phyloP scores from a whole-genome alignment of 257 asterid species.

The Solanum pennellii region DNA sequence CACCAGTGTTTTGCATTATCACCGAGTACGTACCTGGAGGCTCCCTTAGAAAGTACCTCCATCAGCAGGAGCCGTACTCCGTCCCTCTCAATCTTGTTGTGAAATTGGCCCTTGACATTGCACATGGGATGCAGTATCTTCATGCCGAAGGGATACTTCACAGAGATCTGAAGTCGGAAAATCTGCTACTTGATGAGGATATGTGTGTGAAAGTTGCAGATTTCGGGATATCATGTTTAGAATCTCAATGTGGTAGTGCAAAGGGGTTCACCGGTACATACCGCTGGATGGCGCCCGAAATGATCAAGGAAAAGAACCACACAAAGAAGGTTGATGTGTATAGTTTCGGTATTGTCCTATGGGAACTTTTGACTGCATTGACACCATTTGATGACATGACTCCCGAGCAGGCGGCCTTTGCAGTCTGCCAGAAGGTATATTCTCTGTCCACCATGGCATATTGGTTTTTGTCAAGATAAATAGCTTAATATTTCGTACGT shows the following conservation, averaged over 20 bases:
- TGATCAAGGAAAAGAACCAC: conserved; percentile 85
- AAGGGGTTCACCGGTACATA: conserved; percentile 97
- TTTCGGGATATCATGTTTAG: conserved; percentile 92
- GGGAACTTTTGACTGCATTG: conserved; percentile 95
- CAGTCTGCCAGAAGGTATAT: conserved; percentile 94
- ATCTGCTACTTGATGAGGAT: conserved; percentile 69
- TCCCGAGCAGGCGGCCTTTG: conserved; percentile 97
- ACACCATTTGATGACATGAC: conserved; percentile 89
- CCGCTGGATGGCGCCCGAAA: conserved; percentile 99
- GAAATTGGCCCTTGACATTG: conserved; percentile 73
- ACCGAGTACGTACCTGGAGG: conserved; percentile 92
- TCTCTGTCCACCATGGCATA: background rate
- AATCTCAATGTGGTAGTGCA: conserved; percentile 83
- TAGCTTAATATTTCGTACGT: background rate
- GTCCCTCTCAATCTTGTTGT: conserved; percentile 65
- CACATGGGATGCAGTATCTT: conserved; percentile 88
- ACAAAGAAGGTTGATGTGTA: conserved; percentile 93
- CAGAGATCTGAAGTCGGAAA: conserved; percentile 91
- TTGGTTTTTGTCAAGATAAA: background rate
- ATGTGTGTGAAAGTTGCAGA: conserved; percentile 95
- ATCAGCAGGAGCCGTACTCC: conserved; percentile 85
- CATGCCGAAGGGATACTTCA: conserved; percentile 88
- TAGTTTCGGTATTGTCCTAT: conserved; percentile 76
- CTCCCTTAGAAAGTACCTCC: conserved; percentile 81
- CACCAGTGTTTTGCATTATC: conserved; percentile 90